Evolutionary conservation across 2,329 filamentous ascomycete species (phyloP), one percentile per base, ranked within the genome.

Genomic region (Huntiella omanensis): DNA sequence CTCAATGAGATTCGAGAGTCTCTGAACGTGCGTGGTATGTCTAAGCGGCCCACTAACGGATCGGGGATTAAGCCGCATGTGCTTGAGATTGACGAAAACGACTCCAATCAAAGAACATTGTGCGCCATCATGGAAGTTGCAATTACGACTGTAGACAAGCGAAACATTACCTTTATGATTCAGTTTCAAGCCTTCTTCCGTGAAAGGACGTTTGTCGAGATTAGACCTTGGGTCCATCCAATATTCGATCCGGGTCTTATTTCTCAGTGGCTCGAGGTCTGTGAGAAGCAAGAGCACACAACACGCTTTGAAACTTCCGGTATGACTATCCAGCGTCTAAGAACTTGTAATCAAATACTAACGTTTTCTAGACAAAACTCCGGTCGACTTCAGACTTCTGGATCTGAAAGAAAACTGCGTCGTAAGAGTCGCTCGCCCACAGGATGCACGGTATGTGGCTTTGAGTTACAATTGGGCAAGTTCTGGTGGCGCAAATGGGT

Each of bases 381-480:
- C 37, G 4, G 11, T 11, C 4, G 13, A n/a, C 15, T 36, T 47
- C 15, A 33, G 15, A 5, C 16, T 47, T 6, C 15, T 47, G 3
- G 45, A 42, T 22, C 16, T 47, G 13, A n/a, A 28, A 4, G 38
- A 47, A 6, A 47, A 41, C 12, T 42, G 38, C 6, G 8, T 47
- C 16, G 32, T 47, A 4, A n/a, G 15, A 13, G 22, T 16, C 15
- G 8, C 5, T 16, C 12, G 33, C 4, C 13, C 15, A 12, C 5
- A 35, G 6, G 16, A 11, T 36, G 15, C 34, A 32, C 17, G 35
- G 17, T 67, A 67, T 44, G 52, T 65, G 4, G 62, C 64, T n/a
- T 57, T 68, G 16, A 67, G 64, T 55, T 68, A 68, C 52, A 62
- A 66, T 34, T 65, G 62, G 56, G 22, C 22, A 28, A 28, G 22